Conservation (phyloP, 768 basidiomycete genomes). For the Leccinum subgranulosum region DNA sequence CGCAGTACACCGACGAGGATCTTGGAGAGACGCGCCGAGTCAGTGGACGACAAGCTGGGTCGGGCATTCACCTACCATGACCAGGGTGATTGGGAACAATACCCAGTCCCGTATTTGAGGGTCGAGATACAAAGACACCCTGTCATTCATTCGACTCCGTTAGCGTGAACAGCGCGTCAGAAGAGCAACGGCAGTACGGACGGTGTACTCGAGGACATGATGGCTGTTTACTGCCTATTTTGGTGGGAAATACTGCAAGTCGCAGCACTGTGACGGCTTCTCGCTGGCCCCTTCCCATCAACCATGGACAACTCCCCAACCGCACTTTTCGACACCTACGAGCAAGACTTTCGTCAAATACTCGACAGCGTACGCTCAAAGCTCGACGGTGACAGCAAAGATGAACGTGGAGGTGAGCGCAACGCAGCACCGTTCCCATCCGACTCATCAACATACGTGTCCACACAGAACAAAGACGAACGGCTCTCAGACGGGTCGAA, state of each 20-base stretch:
- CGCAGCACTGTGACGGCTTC: constrained; percentile 14
- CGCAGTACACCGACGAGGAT: constrained; percentile 90
- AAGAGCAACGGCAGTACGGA: constrained; percentile 14
- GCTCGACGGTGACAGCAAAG: constrained; percentile 66
- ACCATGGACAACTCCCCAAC: constrained; percentile 81
- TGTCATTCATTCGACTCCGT: constrained; percentile 17
- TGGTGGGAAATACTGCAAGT: constrained; percentile 8
- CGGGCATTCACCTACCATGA: constrained; percentile 66
- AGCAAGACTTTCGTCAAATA: constrained; percentile 87
- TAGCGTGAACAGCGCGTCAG: constrained; percentile 6
- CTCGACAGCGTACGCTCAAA: constrained; percentile 71
- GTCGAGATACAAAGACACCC: constrained; percentile 72
- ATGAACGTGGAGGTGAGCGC: constrained; percentile 65
- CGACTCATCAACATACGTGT: not conserved
- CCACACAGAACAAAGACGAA: constrained; percentile 71
- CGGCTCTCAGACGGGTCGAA: constrained; percentile 77
- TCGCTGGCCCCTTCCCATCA: constrained; percentile 1
- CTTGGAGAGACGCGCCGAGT: constrained; percentile 36
- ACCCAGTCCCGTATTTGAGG: constrained; percentile 96
- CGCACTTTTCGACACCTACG: constrained; percentile 86
- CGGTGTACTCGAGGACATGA: constrained; percentile 37
- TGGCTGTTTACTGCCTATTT: constrained; percentile 24
- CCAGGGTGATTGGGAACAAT: constrained; percentile 92
- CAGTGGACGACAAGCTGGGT: not conserved
- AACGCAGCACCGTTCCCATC: not conserved